Percentiles rank a stretch among this genome's conserved stretches.
Conservation (phyloP, 768 basidiomycete species). For the Tricholoma hemisulphureum region DNA sequence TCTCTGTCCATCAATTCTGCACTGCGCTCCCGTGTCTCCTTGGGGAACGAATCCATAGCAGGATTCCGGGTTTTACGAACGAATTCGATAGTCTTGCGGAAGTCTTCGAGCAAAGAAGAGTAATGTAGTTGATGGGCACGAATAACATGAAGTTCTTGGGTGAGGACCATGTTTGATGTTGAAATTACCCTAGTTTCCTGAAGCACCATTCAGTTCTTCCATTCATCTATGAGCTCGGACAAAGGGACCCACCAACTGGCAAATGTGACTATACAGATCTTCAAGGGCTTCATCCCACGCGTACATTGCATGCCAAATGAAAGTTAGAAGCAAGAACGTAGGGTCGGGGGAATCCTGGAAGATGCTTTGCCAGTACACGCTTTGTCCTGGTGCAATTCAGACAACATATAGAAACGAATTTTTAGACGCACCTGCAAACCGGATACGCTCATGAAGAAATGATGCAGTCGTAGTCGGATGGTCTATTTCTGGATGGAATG, state of each 20-base stretch:
- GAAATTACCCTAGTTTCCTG: slow-evolving; percentile 47
- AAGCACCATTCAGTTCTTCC: neutral
- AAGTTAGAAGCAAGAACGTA: slow-evolving; percentile 25
- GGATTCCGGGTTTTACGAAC: slow-evolving; percentile 45
- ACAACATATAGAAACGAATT: neutral
- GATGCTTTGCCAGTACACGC: slow-evolving; percentile 27
- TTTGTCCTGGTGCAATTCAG: slow-evolving; percentile 14
- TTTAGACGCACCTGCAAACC: slow-evolving; percentile 40
- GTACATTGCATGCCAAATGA: slow-evolving; percentile 27
- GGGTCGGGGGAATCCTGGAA: slow-evolving; percentile 22
- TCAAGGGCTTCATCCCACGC: slow-evolving; percentile 28
- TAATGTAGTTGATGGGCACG: slow-evolving; percentile 55
- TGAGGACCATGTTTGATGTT: slow-evolving; percentile 41
- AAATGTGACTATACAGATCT: slow-evolving; percentile 24
- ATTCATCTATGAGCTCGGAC: neutral
- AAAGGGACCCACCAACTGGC: slow-evolving; percentile 17
- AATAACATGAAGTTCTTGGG: slow-evolving; percentile 50
- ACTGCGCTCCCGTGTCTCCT: slow-evolving; percentile 29
- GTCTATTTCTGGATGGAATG: slow-evolving; percentile 43
- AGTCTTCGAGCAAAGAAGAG: slow-evolving; percentile 45
- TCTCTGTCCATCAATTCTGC: slow-evolving; percentile 42
- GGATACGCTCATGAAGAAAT: slow-evolving; percentile 46
- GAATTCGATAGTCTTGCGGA: slow-evolving; percentile 45
- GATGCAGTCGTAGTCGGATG: slow-evolving; percentile 40
- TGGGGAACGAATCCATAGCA: slow-evolving; percentile 40